These are phyloP conservation scores for Eutrema heterophyllum DNA, from an alignment of 345 rosid species.

Conservation along the genomic window DNA sequence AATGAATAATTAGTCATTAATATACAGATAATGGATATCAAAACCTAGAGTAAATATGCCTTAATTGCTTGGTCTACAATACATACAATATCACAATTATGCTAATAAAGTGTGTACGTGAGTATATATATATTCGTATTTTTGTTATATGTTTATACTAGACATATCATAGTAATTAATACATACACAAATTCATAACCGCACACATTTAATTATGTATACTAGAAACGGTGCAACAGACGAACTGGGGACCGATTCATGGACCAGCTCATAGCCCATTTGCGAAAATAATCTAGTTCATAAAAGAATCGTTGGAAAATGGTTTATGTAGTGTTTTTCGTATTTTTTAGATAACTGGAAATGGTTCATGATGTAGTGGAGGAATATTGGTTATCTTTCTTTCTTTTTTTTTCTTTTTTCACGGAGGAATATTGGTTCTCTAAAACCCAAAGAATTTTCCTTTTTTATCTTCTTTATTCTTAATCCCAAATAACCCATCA, in stretches of 20 bases:
- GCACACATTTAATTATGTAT: not conserved
- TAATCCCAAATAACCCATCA: not conserved
- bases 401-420: not conserved
- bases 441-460: conserved; percentile 2
- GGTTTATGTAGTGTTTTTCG: not conserved
- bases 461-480: not conserved
- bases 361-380: not conserved
- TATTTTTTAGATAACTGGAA: not conserved
- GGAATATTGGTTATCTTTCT: conserved; percentile 2
- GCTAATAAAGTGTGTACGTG: not conserved
- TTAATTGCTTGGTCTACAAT: not conserved
- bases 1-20: not conserved
- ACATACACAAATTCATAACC: not conserved
- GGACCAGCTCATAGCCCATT: conserved; percentile 23
- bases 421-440: not conserved
- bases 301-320: conserved; percentile 12
- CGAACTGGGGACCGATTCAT: conserved; percentile 23
- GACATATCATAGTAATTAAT: not conserved
- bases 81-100: not conserved
- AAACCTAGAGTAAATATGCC: not conserved
- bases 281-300: not conserved
- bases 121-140: not conserved
- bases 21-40: not conserved
- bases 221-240: conserved; percentile 17
- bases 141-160: not conserved